Evolutionary conservation across 2,329 filamentous ascomycete genomes (phyloP).

Genomic region (Sclerotinia minor): DNA sequence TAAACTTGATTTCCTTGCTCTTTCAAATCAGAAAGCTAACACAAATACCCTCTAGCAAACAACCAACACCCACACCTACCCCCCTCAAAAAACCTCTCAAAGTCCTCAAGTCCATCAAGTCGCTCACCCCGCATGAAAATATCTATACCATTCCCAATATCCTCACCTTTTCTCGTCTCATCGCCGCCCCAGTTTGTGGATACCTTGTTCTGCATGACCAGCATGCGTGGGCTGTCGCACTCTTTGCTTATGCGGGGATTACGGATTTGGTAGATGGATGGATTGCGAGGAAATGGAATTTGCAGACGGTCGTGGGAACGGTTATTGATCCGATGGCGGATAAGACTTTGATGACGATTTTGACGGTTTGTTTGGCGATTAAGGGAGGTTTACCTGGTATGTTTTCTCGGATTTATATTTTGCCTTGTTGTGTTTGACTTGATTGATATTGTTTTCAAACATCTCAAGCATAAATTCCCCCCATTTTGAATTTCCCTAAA

Average conservation of each 20-base stretch:
- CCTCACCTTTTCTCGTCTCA: conserved; percentile 81
- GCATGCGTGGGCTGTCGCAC: conserved; percentile 72
- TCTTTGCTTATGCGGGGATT: conserved; percentile 91
- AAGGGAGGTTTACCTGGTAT: conserved; percentile 79
- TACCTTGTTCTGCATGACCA: conserved; percentile 86
- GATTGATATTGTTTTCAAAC: too few species aligned
- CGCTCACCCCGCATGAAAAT: conserved; percentile 67
- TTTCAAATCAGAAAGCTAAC: background rate
- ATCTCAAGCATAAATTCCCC: background rate
- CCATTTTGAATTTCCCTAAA: too few species aligned
- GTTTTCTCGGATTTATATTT: conserved; percentile 37
- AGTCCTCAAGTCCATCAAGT: conserved; percentile 36
- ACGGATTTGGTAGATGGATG: conserved; percentile 93
- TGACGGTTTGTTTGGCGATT: conserved; percentile 80
- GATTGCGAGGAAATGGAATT: conserved; percentile 84
- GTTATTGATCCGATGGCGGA: conserved; percentile 97
- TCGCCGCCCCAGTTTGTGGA: conserved; percentile 80
- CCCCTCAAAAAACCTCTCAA: conserved; percentile 30
- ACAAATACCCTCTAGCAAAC: background rate
- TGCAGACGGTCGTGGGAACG: conserved; percentile 90
- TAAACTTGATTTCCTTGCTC: background rate
- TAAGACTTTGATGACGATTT: conserved; percentile 90
- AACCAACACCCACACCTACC: background rate
- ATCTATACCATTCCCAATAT: conserved; percentile 97
- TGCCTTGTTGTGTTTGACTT: too few species aligned